These are phyloP conservation scores for Rosa rugosa DNA, from an alignment of 306 rosid genomes.

Conservation along the genomic window DNA sequence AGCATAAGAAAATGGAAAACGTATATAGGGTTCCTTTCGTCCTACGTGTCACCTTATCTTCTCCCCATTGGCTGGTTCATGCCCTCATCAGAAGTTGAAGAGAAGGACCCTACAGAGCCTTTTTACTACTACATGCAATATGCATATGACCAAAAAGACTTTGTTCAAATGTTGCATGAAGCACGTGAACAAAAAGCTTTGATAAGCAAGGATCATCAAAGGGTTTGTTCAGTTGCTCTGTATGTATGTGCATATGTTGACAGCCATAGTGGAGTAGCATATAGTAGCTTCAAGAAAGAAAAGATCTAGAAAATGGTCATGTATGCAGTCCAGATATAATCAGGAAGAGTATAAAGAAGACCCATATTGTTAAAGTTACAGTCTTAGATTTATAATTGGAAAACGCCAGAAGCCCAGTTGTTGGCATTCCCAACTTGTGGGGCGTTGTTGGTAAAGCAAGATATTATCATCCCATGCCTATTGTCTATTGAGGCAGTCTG, in stretches of 20 bases:
- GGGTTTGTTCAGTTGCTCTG: neutral
- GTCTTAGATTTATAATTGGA: neutral
- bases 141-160: conserved; percentile 15
- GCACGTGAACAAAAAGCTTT: conserved; percentile 8
- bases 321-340: neutral
- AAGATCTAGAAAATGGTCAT: neutral
- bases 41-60: conserved; percentile 41
- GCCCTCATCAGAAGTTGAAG: neutral
- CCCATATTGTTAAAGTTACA: neutral
- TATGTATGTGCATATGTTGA: neutral
- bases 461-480: neutral
- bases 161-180: neutral
- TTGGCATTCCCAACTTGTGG: conserved; percentile 5
- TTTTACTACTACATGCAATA: neutral
- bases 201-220: neutral
- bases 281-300: neutral
- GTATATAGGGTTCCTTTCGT: conserved; percentile 11
- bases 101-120: neutral
- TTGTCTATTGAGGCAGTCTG: neutral
- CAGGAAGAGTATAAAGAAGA: neutral
- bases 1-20: neutral
- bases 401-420: neutral
- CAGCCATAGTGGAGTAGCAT: neutral
- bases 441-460: conserved; percentile 2
- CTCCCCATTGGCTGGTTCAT: conserved; percentile 30